These are phyloP conservation scores for Drosera spatulata DNA, from an alignment of 179 eudicot species.

Conservation along the genomic window DNA sequence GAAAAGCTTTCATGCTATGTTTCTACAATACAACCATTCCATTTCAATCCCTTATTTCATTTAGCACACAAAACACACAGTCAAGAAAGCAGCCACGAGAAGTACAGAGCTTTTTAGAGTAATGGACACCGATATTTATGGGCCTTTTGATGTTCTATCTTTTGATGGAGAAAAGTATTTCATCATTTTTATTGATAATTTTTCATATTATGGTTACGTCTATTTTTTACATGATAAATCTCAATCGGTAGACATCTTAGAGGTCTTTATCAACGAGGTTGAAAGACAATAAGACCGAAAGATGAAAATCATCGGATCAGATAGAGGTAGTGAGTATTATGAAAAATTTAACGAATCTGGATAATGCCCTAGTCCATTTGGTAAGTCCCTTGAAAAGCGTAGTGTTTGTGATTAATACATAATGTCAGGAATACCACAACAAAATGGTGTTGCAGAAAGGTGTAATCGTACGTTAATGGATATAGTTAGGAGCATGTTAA, in stretches of 20 bases:
- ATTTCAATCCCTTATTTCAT: too few species aligned
- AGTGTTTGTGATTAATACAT: background rate
- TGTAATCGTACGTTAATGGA: conserved; percentile 1
- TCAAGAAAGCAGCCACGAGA: conserved; percentile 1
- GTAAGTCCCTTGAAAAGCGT: background rate
- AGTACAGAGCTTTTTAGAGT: background rate
- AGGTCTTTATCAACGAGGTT: background rate
- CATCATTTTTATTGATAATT: background rate
- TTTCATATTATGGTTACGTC: background rate
- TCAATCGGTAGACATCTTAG: background rate
- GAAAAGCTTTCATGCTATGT: too few species aligned
- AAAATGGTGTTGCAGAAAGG: background rate
- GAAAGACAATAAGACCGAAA: conserved; percentile 1
- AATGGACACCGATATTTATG: background rate
- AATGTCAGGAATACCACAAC: background rate
- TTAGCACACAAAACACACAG: conserved; percentile 3
- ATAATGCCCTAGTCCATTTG: background rate
- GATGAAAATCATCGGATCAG: background rate
- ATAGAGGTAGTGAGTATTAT: conserved; percentile 1
- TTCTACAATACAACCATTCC: too few species aligned
- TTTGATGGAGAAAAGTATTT: background rate
- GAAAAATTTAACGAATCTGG: background rate
- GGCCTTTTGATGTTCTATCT: conserved; percentile 1
- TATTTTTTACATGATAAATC: background rate
- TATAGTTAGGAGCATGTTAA: background rate